Conservation (phyloP, 2,329 filamentous ascomycete genomes). For the Teratosphaeria pseudoeucalypti region DNA sequence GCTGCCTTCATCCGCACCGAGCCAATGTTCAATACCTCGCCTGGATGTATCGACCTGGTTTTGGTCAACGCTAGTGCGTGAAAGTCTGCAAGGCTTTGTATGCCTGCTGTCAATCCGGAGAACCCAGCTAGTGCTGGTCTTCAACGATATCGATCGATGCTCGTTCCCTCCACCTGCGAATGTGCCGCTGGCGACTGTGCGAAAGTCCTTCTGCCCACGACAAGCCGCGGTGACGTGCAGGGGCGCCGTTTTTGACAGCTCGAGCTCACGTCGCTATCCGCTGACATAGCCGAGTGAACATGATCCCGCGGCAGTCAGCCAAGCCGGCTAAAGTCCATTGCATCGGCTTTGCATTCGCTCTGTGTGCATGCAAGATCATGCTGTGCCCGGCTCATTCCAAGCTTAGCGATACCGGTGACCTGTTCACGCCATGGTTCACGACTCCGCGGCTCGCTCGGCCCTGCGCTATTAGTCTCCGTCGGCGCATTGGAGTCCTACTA, state of each 20-base stretch:
- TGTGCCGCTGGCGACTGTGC: neutral
- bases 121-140: neutral
- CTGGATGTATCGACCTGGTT: neutral
- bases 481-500: neutral
- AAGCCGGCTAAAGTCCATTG: neutral
- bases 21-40: neutral
- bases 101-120: neutral
- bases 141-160: neutral
- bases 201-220: neutral
- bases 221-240: neutral
- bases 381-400: neutral
- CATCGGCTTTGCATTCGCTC: neutral
- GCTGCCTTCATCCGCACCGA: neutral
- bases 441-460: neutral
- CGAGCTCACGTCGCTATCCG: neutral
- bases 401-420: neutral
- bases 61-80: neutral
- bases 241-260: slow-evolving; percentile 1
- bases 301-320: neutral
- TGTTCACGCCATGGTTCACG: neutral
- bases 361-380: neutral
- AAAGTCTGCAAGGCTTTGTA: neutral
- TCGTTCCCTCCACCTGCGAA: too few species aligned
- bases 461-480: neutral
- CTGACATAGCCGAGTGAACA: neutral